Conservation (phyloP, 2,329 filamentous ascomycete species). For the Colletotrichum sublineola region DNA sequence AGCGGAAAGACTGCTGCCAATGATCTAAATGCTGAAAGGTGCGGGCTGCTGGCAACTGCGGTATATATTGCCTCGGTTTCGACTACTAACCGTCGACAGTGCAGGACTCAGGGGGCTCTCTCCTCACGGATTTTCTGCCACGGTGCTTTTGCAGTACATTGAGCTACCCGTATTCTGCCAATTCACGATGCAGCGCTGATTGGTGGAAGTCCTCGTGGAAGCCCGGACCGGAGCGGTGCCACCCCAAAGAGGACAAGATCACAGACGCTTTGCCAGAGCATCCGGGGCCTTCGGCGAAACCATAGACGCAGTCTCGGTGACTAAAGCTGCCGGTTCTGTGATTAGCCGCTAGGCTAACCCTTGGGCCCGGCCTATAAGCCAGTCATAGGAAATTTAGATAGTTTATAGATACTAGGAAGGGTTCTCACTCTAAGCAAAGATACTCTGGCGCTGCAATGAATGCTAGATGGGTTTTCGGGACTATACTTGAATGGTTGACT, state of each 20-base stretch:
- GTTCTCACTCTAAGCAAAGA: not conserved
- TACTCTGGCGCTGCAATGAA: not conserved
- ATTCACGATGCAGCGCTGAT: constrained; percentile 9
- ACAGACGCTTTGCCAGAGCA: constrained; percentile 28
- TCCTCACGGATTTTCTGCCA: constrained; percentile 16
- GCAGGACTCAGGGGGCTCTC: not conserved
- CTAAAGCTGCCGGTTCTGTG: not conserved
- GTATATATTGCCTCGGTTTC: not conserved
- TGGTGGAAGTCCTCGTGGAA: constrained; percentile 28
- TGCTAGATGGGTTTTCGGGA: fast-evolving
- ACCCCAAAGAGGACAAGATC: constrained; percentile 30
- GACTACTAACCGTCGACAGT: not conserved
- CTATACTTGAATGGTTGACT: not conserved
- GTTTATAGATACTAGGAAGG: not conserved
- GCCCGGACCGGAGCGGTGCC: constrained; percentile 21
- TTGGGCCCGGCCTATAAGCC: not conserved
- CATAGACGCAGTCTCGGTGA: not conserved
- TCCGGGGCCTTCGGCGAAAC: constrained; percentile 3
- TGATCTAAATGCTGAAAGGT: not conserved
- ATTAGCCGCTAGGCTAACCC: not conserved
- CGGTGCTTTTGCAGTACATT: constrained; percentile 38
- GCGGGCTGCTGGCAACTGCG: not conserved
- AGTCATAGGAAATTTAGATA: not conserved
- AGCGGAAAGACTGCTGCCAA: not conserved
- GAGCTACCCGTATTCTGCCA: constrained; percentile 11